phyloP scores from a whole-genome alignment of 257 asterid species.

The Cruciata laevipes region DNA sequence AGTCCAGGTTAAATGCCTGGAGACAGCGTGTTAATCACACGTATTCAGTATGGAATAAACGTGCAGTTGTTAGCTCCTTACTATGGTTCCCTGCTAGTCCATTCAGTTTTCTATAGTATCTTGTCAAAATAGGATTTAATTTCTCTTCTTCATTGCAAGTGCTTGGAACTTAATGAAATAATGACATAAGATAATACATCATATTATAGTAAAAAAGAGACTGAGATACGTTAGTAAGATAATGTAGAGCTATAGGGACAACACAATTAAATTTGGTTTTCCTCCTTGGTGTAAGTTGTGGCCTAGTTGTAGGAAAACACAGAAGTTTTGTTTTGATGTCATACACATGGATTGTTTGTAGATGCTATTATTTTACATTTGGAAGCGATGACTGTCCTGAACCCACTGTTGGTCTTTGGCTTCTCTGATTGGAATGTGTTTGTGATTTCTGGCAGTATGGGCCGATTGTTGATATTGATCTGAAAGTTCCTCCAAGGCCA shows the following conservation, averaged over 20 bases:
- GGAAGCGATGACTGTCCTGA: neutral
- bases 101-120: no score
- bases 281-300: neutral
- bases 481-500: constrained; percentile 85
- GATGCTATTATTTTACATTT: neutral
- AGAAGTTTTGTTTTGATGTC: neutral
- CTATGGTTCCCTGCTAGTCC: no score
- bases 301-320: neutral
- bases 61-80: no score
- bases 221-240: neutral
- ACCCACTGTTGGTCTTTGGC: neutral
- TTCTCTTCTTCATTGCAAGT: no score
- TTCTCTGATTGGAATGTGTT: constrained; percentile 3
- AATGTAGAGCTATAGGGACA: neutral
- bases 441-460: constrained; percentile 52
- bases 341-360: neutral
- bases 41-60: no score
- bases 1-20: no score
- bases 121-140: no score
- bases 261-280: neutral
- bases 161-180: neutral
- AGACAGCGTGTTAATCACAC: no score
- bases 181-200: neutral
- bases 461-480: constrained; percentile 56
- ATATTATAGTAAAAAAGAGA: neutral